Conservation (phyloP, 805 yeast species). For the Sugiyamaella lignohabitans region DNA sequence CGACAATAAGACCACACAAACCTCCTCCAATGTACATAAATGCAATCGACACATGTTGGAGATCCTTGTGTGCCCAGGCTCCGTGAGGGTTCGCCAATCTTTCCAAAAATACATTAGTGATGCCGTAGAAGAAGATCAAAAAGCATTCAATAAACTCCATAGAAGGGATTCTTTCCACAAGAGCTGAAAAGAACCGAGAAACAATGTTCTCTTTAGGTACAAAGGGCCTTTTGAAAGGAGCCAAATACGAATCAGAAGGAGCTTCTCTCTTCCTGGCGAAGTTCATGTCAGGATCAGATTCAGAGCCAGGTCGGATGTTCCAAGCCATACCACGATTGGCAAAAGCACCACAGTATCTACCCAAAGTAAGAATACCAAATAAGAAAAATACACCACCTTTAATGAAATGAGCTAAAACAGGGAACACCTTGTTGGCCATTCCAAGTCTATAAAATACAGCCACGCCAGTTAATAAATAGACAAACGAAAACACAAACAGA, state of each 20-base stretch:
- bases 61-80: constrained; percentile 80
- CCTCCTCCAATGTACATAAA: constrained; percentile 91
- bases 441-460: constrained; percentile 71
- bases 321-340: constrained; percentile 80
- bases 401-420: constrained; percentile 87
- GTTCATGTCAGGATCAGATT: constrained; percentile 2
- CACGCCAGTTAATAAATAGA: constrained; percentile 49
- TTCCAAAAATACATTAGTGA: constrained; percentile 84
- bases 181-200: not conserved
- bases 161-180: constrained; percentile 29
- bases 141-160: constrained; percentile 83
- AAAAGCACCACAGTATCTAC: constrained; percentile 83
- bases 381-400: constrained; percentile 86
- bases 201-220: not conserved
- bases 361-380: constrained; percentile 72
- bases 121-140: constrained; percentile 79
- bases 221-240: not conserved
- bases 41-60: constrained; percentile 87
- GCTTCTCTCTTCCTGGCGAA: not conserved
- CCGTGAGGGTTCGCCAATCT: constrained; percentile 77
- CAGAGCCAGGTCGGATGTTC: constrained; percentile 44
- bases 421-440: constrained; percentile 59
- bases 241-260: not conserved
- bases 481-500: constrained; percentile 51
- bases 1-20: constrained; percentile 79